Evolutionary conservation across 2,329 filamentous ascomycete genomes (phyloP).

Genomic region (Colletotrichum camelliae): DNA sequence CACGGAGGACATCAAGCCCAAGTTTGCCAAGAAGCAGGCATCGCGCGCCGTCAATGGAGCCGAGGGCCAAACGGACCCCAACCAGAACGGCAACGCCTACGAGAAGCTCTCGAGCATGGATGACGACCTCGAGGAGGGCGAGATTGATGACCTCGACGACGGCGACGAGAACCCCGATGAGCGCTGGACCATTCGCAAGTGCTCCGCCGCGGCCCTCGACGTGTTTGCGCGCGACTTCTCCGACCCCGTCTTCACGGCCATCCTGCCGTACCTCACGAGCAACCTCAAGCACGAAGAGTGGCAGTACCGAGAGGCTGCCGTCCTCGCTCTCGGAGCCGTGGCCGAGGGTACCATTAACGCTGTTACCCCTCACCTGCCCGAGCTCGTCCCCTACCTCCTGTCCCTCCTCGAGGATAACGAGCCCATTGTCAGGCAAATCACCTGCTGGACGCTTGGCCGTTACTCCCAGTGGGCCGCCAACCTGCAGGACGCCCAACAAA

Average conservation of each 20-base stretch:
- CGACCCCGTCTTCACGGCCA: slow-evolving; percentile 85
- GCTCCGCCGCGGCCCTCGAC: slow-evolving; percentile 93
- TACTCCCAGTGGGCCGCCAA: slow-evolving; percentile 93
- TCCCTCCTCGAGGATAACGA: slow-evolving; percentile 83
- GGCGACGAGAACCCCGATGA: slow-evolving; percentile 87
- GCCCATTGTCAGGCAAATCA: slow-evolving; percentile 93
- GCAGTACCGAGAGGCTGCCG: slow-evolving; percentile 91
- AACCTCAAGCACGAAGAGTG: slow-evolving; percentile 90
- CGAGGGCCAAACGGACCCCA: slow-evolving; percentile 54
- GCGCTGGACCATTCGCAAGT: slow-evolving; percentile 94
- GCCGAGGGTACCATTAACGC: slow-evolving; percentile 93
- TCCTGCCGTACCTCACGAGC: slow-evolving; percentile 88
- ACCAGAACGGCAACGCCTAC: slow-evolving; percentile 60
- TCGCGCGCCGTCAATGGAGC: slow-evolving; percentile 64
- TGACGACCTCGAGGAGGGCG: slow-evolving; percentile 85
- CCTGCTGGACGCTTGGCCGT: slow-evolving; percentile 94
- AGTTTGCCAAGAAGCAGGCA: slow-evolving; percentile 77
- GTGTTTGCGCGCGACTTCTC: slow-evolving; percentile 93
- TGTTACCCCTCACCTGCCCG: slow-evolving; percentile 87
- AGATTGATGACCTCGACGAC: slow-evolving; percentile 72
- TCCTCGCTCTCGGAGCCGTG: slow-evolving; percentile 91
- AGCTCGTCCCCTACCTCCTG: slow-evolving; percentile 89
- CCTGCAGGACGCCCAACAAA: slow-evolving; percentile 69
- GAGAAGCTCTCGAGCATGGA: slow-evolving; percentile 65
- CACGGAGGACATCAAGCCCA: slow-evolving; percentile 88